Evolutionary conservation across 208 protist species (phyloP).

Genomic region (Trypanosoma conorhini): DNA sequence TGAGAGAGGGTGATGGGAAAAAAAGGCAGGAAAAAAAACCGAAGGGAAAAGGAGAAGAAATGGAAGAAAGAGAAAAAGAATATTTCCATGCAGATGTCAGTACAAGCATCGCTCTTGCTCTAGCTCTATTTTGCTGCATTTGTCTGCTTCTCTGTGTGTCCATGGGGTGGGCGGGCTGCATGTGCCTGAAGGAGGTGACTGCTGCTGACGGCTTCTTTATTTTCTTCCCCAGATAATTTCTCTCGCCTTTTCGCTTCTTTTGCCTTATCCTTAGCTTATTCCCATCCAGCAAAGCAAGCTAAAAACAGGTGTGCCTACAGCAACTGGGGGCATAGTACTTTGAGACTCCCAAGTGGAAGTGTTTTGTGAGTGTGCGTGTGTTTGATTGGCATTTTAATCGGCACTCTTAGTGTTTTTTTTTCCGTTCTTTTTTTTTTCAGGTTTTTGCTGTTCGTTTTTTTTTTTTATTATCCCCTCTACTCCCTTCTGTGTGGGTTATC

Average conservation of each 20-base stretch:
- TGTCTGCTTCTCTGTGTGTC: neutral
- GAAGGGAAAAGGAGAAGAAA: neutral
- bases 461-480: neutral
- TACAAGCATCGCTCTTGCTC: neutral
- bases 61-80: neutral
- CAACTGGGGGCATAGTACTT: neutral
- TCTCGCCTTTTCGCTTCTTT: neutral
- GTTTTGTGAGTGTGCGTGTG: neutral
- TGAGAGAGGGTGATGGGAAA: neutral
- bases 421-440: constrained; percentile 11
- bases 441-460: no score
- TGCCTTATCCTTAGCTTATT: neutral
- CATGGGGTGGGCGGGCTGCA: neutral
- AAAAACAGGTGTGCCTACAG: neutral
- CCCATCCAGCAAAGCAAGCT: neutral
- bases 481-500: neutral
- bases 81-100: neutral
- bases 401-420: constrained; percentile 5
- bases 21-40: neutral
- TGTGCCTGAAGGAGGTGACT: neutral
- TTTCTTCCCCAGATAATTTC: neutral
- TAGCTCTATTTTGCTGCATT: neutral
- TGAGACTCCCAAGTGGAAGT: neutral
- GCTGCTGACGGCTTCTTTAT: neutral
- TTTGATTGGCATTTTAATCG: neutral